A percentile compares a stretch with the other conserved stretches of the same genome.
Evolutionary conservation across 257 asterid genomes (phyloP).

Genomic region (Scutellaria minor): DNA sequence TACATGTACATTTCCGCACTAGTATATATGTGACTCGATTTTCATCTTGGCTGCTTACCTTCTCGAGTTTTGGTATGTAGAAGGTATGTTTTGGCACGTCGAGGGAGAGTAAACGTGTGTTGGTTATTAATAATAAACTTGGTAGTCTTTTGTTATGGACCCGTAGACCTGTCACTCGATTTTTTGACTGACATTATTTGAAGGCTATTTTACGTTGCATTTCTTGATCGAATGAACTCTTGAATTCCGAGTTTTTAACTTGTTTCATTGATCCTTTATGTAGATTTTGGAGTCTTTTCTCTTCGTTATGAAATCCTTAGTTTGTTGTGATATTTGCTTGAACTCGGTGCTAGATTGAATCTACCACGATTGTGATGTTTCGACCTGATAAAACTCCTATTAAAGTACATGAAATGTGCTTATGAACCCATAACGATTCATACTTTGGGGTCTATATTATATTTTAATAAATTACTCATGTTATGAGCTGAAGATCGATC

Average conservation of each 20-base stretch:
- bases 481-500: too few relatives aligned
- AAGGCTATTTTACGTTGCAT: constrained; percentile 8
- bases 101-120: constrained; percentile 26
- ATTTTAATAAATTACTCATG: too few relatives aligned
- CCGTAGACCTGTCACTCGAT: background rate
- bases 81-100: constrained; percentile 38
- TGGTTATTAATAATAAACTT: constrained; percentile 27
- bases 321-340: too few relatives aligned
- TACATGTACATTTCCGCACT: constrained; percentile 30
- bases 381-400: too few relatives aligned
- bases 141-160: constrained; percentile 16
- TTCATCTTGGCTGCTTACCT: constrained; percentile 38
- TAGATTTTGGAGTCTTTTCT: background rate
- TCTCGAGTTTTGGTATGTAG: constrained; percentile 48
- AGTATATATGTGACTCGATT: constrained; percentile 20
- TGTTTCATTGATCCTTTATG: background rate
- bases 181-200: background rate
- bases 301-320: background rate
- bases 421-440: too few relatives aligned
- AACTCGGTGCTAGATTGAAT: too few relatives aligned
- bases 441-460: too few relatives aligned
- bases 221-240: constrained; percentile 27
- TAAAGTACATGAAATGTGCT: too few relatives aligned
- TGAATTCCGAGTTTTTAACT: background rate
- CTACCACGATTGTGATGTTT: too few relatives aligned